Evolutionary conservation across 495 filamentous ascomycete species (phyloP).

Genomic region (Neurospora discreta): DNA sequence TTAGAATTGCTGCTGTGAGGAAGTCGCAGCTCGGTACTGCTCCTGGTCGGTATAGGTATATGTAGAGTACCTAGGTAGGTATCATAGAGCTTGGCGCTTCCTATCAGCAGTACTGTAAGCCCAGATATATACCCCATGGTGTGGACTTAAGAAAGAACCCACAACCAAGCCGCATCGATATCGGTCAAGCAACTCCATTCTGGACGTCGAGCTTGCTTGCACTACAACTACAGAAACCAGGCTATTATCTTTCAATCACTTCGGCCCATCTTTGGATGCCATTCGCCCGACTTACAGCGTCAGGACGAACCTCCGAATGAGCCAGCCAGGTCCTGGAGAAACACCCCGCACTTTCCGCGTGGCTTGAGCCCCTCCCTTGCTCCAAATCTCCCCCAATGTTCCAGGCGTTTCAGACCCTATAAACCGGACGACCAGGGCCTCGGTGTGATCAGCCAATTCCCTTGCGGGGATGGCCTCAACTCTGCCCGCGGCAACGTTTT

Average conservation of each 20-base stretch:
- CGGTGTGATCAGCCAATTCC: not conserved
- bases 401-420: not conserved
- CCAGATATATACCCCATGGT: not conserved
- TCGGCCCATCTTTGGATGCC: not conserved
- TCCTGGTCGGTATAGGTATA: not conserved
- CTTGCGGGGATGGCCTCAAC: not conserved
- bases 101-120: not conserved
- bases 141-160: not conserved
- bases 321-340: not conserved
- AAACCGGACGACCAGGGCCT: not conserved
- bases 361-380: constrained; percentile 51
- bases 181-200: not conserved
- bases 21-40: not conserved
- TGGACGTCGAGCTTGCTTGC: not conserved
- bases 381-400: not conserved
- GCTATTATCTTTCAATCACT: not conserved
- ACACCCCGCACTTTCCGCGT: not conserved
- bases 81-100: not conserved
- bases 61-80: too few relatives aligned
- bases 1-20: not conserved
- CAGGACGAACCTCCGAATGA: not conserved
- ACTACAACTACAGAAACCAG: not conserved
- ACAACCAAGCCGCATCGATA: not conserved
- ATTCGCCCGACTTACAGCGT: not conserved
- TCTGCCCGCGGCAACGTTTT: not conserved